Base-by-base conservation (phyloP, 305 asterid genomes). In the Fraxinus nigra region DNA sequence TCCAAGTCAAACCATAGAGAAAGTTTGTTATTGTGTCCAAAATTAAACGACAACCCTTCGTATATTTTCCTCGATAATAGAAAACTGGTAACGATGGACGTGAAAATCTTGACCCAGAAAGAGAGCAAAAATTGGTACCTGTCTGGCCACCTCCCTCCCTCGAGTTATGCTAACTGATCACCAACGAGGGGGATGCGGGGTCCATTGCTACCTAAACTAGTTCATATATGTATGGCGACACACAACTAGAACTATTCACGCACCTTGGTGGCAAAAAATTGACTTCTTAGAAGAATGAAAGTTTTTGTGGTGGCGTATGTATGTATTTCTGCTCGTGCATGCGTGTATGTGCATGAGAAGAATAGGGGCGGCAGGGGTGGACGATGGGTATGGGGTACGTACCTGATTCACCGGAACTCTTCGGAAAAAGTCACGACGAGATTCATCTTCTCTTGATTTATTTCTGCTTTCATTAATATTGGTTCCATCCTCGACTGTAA, bases 391-490 rank as follows among this genome's bases (percentile, higher is more conserved):
- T 5, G 10, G 3, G 67, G 2, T 84, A 93, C 97, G 2, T 84
- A 93, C 97, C 97, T 92, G 89, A 51, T 86, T 91, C 63, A 85
- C 77, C 13, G 92, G 91, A 77, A 91, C 86, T 82, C 88, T 85
- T 20, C 79, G 85, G 82, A 90, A 82, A 72, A 88, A 82, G 38
- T 63, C 82, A 82, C 79, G 72, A 79, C 78, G 73, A 10, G 79
- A 80, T 11, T 20, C 48, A 2, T 72, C 80, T 43, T 77, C 82
- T 56, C 81, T 82, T 20, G 79, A 79, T 67, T 78, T 85, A 7
- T 38, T 75, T 22, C 37, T 76, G 0, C 32, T 56, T 33, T 82
- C 85, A 28, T 30, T 20, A 56, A 4, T 59, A 33, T 46, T 76
- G 2, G 11, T 16, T 72, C 10, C 82, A 80, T 84, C 88, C 1